Evolutionary conservation across 768 basidiomycete species (phyloP).

Genomic region (Leccinum fibrillosum): DNA sequence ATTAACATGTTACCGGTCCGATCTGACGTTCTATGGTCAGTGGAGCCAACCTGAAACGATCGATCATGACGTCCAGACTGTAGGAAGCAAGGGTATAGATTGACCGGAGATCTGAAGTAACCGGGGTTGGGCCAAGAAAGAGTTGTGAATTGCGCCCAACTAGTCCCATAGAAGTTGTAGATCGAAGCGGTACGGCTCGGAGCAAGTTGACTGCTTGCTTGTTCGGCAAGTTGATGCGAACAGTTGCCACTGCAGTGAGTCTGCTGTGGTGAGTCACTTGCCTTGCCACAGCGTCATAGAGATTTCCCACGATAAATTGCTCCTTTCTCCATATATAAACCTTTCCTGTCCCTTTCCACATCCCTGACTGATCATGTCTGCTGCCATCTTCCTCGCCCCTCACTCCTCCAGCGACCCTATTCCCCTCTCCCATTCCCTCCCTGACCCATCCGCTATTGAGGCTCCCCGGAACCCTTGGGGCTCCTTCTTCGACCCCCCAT

Average conservation of each 20-base stretch:
- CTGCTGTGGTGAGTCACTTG: no score
- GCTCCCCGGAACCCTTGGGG: slow-evolving; percentile 11
- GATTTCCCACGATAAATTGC: slow-evolving; percentile 20
- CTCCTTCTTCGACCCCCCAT: neutral
- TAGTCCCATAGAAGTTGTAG: no score
- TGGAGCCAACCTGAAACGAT: slow-evolving; percentile 1
- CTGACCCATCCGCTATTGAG: slow-evolving; percentile 9
- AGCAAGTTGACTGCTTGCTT: no score
- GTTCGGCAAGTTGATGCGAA: no score
- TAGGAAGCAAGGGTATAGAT: neutral
- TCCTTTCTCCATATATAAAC: slow-evolving; percentile 17
- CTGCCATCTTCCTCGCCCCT: slow-evolving; percentile 5
- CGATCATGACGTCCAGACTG: neutral
- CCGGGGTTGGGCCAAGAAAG: neutral
- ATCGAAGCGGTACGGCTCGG: no score
- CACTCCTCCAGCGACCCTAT: neutral
- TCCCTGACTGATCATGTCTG: neutral
- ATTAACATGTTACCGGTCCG: neutral
- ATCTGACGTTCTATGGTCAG: neutral
- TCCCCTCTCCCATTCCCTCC: slow-evolving; percentile 7
- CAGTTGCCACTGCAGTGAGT: no score
- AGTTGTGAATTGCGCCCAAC: no score
- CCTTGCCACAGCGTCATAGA: neutral
- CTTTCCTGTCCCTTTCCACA: neutral
- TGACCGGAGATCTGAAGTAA: neutral